Base-by-base conservation (phyloP, 371 early-diverging fungal genomes). In the Syncephalastrum racemosum region DNA sequence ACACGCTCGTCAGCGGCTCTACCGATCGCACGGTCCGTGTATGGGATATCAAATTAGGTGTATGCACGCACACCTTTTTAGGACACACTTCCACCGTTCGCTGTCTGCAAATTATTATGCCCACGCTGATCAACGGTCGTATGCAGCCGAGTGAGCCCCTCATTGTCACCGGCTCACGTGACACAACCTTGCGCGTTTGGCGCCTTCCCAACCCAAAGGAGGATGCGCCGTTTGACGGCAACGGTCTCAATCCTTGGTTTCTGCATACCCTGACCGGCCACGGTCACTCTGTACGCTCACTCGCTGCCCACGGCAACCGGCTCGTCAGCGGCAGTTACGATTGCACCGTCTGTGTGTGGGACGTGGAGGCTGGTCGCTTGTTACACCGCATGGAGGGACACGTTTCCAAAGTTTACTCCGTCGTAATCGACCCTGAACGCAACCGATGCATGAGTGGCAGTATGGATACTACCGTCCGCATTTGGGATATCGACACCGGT, bases 71-170 rank as follows among this genome's bases (percentile, higher is more conserved):
- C 58, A 82, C 91, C 25, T 93, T 99, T 56, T 63, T 86, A 8
- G 99, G 97, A 5, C 99, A 99, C 64, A 90, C 92, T 0, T 92
- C 92, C 46, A 99, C 99, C 1, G 94, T 99, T 4, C 84, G 99
- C 6, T 96, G 96, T 60, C 73, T 99, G 42, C 90, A 93, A 73
- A 89, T 96, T 18, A 75, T 94, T 46, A 82, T 88, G 75, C 96
- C 92, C 4, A 79, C 76, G 4, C 77, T 85, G 41, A 77, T 84
- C 23, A 75, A 85, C 53, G 79, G 71, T 5, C 67, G 64, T 10
- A 42, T 77, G 49, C 88, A 90, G 59, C 91, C 91, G 1, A 67
- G 70, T 36, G 77, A 82, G 53, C 91, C 92, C 12, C 79, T 94
- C 36, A 88, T 99, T 54, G 91, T 99, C 6, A 95, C 97, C 0